These are phyloP conservation scores for Phialocephala sp. DNA, from an alignment of 2,329 filamentous ascomycete species.

Conservation along the genomic window DNA sequence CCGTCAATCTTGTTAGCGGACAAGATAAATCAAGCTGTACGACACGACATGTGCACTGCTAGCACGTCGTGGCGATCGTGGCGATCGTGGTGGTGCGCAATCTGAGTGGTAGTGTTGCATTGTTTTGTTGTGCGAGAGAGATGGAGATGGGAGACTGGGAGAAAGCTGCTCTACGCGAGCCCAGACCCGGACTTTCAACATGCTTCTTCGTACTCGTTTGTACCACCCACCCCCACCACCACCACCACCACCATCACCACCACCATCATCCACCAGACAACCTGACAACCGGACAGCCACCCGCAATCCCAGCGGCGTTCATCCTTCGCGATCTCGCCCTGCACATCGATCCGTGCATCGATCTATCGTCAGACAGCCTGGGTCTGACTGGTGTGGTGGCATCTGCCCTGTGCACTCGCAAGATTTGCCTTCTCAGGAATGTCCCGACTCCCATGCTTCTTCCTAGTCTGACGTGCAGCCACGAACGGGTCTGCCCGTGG, in stretches of 20 bases:
- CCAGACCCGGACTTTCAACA: not conserved
- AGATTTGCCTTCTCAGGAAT: slow-evolving; percentile 17
- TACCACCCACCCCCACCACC: too few relatives aligned
- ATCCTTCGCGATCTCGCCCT: not conserved
- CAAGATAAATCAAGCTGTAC: not conserved
- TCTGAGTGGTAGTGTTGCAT: not conserved
- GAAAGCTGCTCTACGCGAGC: not conserved
- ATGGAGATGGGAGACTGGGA: not conserved
- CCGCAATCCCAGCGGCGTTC: not conserved
- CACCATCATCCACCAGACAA: too few relatives aligned
- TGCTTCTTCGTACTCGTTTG: not conserved
- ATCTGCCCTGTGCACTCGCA: slow-evolving; percentile 16
- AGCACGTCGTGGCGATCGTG: not conserved
- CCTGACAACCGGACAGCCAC: not conserved
- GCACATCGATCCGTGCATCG: not conserved
- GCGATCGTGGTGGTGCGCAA: not conserved
- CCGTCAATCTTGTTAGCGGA: not conserved
- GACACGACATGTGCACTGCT: not conserved
- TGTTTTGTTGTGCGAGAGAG: not conserved
- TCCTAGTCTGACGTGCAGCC: slow-evolving; percentile 11
- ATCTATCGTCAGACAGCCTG: not conserved
- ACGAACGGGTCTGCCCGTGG: slow-evolving; percentile 16
- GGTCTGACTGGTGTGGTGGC: not conserved
- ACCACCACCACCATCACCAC: too few relatives aligned
- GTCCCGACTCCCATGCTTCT: slow-evolving; percentile 20